Base-by-base conservation (phyloP, 2,329 filamentous ascomycete genomes). In the Parastagonospora nodorum region DNA sequence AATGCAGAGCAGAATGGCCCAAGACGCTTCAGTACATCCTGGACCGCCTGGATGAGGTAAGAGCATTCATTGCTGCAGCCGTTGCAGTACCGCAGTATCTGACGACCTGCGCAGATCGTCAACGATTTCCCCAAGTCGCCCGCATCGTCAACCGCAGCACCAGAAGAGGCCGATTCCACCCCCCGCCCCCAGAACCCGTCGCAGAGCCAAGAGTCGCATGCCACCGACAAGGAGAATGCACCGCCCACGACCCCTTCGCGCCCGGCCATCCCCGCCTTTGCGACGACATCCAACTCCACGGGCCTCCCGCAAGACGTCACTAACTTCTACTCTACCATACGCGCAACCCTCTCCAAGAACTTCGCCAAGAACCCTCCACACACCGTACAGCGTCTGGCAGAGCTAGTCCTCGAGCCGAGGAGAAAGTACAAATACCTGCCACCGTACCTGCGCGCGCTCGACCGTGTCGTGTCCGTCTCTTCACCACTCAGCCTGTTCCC, bases 381-480 rank as follows among this genome's bases (percentile, higher is more conserved):
- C 72, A 97, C 94, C 2, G 84, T 97, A 55, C 94, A 99, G 75
- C 88, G 94, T 33, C 83, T 99, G 16, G 86, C 92, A 16, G 94
- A 99, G 78, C 86, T 97, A 28, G 79, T 96, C 4, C 80, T 96
- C 31, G 76, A 81, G 24, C 94, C 94, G 1, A 87, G 80, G 53
- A 81, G 82, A 48, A 89, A 96, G 74, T 97, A 97, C 77, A 85
- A 84, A 54, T 88, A 86, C 45, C 82, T 97, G 2, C 85, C 90
- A 1, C 83, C 92, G 9, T 99, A 94, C 72, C 84, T 99, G 9
- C 89, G 94, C 63, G 94, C 94, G 2, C 83, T 97, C 42, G 91
- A 97, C 71, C 88, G 94, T 49, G 88, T 96, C 16, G 86, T 97
- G 19, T 91, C 89, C 49, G 94, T 99, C 49, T 95, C 92, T 9